A percentile compares a stretch with the other conserved stretches of the same genome.
Conservation (phyloP, 495 filamentous ascomycete species). For the Penicillium flavigenum region DNA sequence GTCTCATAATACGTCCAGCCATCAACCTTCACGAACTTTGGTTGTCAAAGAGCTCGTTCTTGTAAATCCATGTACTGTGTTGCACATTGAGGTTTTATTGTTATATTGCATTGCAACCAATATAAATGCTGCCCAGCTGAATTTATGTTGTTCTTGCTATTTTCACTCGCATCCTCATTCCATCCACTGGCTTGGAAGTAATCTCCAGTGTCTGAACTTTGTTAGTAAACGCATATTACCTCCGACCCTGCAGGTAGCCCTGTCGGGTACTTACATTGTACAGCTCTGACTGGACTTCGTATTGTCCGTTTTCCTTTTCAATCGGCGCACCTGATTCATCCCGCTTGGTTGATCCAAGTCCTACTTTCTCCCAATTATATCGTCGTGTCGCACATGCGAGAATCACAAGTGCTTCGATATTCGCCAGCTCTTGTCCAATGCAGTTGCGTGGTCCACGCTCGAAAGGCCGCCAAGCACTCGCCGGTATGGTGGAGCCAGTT, state of each 20-base stretch:
- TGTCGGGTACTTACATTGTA: constrained; percentile 38
- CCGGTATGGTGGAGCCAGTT: constrained; percentile 19
- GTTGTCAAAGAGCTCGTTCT: neutral
- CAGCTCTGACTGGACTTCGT: constrained; percentile 40
- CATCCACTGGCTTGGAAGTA: constrained; percentile 25
- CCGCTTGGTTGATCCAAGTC: constrained; percentile 36
- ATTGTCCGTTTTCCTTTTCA: constrained; percentile 40
- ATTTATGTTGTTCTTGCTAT: neutral
- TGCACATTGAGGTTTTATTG: neutral
- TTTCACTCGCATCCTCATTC: constrained; percentile 24
- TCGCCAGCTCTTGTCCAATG: constrained; percentile 51
- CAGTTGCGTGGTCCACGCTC: constrained; percentile 50
- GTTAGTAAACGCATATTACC: neutral
- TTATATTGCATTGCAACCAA: neutral
- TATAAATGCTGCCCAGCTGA: neutral
- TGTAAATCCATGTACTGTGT: too few species aligned
- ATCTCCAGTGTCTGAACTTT: constrained; percentile 16
- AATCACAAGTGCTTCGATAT: constrained; percentile 42
- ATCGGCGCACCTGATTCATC: constrained; percentile 24
- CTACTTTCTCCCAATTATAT: constrained; percentile 34
- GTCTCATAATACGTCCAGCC: neutral
- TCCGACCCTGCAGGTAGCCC: neutral
- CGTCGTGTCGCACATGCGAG: constrained; percentile 38
- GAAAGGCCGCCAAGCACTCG: constrained; percentile 46
- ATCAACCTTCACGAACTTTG: neutral